Base-by-base conservation (phyloP, 805 yeast species). In the Starmerella vaccinii region DNA sequence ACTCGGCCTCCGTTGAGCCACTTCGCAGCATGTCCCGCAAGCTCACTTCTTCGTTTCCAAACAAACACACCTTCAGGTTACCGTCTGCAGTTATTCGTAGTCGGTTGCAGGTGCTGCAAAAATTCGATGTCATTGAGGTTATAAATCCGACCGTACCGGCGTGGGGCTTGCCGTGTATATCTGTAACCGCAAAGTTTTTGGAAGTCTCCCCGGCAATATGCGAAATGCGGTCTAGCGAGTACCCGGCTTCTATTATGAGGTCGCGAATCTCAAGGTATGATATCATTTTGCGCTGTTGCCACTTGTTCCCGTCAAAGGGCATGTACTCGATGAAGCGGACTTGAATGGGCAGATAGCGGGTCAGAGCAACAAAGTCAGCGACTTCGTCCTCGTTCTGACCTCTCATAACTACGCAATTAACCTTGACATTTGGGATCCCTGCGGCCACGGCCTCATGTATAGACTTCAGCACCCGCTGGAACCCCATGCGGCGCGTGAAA, bases 241-340 rank as follows among this genome's bases (percentile, higher is more conserved):
- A 54, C 5, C 59, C 59, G 5, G 33, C 48, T 4, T 26, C 9
- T 30, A 52, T 52, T 19, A 76, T 69, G 15, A 59, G 59, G 13
- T 58, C 57, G 19, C 71, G 57, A 53, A 76, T 75, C 50, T 74
- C 76, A 39, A 71, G 59, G 57, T 68, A 76, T 7, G 72, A 60
- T 38, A 75, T 67, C 68, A 76, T 66, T 55, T 76, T 76, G 7
- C 61, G 55, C 34, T 64, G 57, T 15, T 71, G 65, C 80, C 80
- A 76, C 55, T 71, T 72, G 60, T 76, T 76, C 2, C 81, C 81
- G 52, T 68, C 75, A 58, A 76, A 76, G 4, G 81, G 81, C 81
- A 76, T 76, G 60, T 75, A 76, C 57, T 76, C 81, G 38, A 76
- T 76, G 57, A 76, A 76, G 49, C 80, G 63, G 21, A 76, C 71